Evolutionary conservation across 2,329 filamentous ascomycete species (phyloP).

Genomic region (Dendryphion nanum): DNA sequence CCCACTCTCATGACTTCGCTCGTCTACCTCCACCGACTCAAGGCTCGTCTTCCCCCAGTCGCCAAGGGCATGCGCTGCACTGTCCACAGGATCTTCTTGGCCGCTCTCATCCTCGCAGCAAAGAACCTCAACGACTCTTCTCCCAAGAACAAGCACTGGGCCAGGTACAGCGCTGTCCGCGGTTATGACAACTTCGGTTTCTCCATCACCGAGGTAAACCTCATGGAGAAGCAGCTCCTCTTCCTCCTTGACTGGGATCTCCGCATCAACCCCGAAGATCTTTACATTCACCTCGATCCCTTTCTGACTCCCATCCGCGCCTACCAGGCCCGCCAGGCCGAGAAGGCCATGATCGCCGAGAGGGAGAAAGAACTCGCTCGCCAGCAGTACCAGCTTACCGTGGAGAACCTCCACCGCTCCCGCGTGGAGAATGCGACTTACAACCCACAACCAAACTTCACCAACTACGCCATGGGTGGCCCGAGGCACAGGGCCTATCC

Average conservation of each 20-base stretch:
- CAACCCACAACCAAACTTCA: slow-evolving; percentile 35
- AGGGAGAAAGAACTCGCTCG: slow-evolving; percentile 42
- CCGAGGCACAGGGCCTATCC: slow-evolving; percentile 24
- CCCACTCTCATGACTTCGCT: slow-evolving; percentile 96
- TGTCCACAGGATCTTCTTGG: slow-evolving; percentile 95
- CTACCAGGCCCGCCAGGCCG: slow-evolving; percentile 53
- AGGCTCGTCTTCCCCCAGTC: slow-evolving; percentile 82
- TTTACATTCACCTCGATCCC: slow-evolving; percentile 80
- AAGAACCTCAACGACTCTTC: slow-evolving; percentile 99
- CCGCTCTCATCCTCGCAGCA: slow-evolving; percentile 77
- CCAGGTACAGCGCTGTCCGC: slow-evolving; percentile 79
- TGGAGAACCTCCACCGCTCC: slow-evolving; percentile 40
- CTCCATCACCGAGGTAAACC: slow-evolving; percentile 91
- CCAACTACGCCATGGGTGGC: slow-evolving; percentile 30
- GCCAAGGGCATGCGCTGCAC: slow-evolving; percentile 97
- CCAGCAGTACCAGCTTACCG: slow-evolving; percentile 38
- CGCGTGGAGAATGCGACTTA: slow-evolving; percentile 26
- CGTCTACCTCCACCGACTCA: slow-evolving; percentile 86
- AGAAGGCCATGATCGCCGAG: slow-evolving; percentile 51
- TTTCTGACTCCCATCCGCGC: slow-evolving; percentile 84
- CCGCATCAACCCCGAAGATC: slow-evolving; percentile 77
- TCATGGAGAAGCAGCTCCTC: slow-evolving; percentile 98
- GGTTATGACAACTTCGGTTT: slow-evolving; percentile 80
- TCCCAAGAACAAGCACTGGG: slow-evolving; percentile 99
- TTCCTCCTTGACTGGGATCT: slow-evolving; percentile 95